Evolutionary conservation across 352 stramenopile genomes (phyloP).

Genomic region (Globisporangium rhizosaccharum): DNA sequence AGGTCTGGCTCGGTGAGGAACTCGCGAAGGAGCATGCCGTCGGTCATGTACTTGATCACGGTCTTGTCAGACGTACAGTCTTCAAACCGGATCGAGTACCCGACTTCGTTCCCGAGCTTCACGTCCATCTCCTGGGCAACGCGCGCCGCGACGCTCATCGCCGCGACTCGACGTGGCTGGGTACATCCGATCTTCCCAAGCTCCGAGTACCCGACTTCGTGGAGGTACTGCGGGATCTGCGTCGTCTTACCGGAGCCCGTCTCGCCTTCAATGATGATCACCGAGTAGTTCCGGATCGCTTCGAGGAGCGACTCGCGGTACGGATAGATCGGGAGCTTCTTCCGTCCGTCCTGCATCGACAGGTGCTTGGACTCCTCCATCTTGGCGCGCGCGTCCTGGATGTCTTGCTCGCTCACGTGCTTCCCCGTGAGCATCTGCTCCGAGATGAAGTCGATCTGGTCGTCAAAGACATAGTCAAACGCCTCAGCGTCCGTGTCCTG

Average conservation of each 20-base stretch:
- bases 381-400: conserved; percentile 58
- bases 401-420: conserved; percentile 79
- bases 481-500: conserved; percentile 73
- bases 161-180: conserved; percentile 95
- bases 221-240: conserved; percentile 98
- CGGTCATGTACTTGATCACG: conserved; percentile 99
- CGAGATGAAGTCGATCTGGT: conserved; percentile 99
- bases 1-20: conserved; percentile 97
- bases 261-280: conserved; percentile 88
- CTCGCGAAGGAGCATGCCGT: conserved; percentile 99
- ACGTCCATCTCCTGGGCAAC: conserved; percentile 98
- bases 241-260: conserved; percentile 98
- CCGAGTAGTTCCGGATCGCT: conserved; percentile 93
- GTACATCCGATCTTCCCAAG: conserved; percentile 94
- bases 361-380: conserved; percentile 85
- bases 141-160: conserved; percentile 98
- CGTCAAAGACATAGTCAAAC: conserved; percentile 97
- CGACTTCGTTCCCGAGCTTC: conserved; percentile 96
- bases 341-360: conserved; percentile 93
- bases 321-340: conserved; percentile 96
- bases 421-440: conserved; percentile 83
- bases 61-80: conserved; percentile 98
- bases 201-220: conserved; percentile 96
- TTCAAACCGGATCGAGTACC: conserved; percentile 99
- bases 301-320: conserved; percentile 97